Evolutionary conservation across 352 stramenopile species (phyloP).

Genomic region (Pythium aphanidermatum): DNA sequence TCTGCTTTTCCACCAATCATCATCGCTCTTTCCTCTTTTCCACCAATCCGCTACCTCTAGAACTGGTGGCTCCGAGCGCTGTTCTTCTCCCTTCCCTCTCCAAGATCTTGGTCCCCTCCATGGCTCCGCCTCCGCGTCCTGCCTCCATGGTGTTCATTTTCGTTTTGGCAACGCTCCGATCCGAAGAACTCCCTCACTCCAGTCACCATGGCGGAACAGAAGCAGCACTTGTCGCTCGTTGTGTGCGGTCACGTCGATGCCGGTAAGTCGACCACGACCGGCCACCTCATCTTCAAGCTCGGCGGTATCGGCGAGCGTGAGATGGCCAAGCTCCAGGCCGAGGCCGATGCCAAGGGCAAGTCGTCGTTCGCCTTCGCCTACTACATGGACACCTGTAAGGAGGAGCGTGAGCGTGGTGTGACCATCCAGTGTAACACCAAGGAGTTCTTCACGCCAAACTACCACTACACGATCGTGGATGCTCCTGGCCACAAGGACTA

Average conservation of each 20-base stretch:
- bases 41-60: neutral
- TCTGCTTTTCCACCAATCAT: neutral
- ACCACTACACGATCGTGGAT: constrained; percentile 98
- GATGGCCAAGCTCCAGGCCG: constrained; percentile 99
- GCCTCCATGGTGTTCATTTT: constrained; percentile 11
- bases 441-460: constrained; percentile 94
- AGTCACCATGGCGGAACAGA: constrained; percentile 14
- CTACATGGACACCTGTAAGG: constrained; percentile 98
- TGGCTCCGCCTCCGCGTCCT: neutral
- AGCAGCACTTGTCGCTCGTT: constrained; percentile 82
- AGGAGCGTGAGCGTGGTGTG: constrained; percentile 96
- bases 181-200: neutral
- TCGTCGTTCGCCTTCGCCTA: constrained; percentile 99
- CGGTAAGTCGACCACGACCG: constrained; percentile 98
- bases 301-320: constrained; percentile 98
- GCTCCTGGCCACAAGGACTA: constrained; percentile 97
- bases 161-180: constrained; percentile 10
- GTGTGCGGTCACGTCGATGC: constrained; percentile 96
- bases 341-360: constrained; percentile 94
- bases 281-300: constrained; percentile 99
- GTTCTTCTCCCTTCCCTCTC: constrained; percentile 10
- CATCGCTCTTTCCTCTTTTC: neutral
- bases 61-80: constrained; percentile 18
- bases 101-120: neutral
- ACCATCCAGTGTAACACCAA: constrained; percentile 96